A percentile compares a stretch with the other conserved stretches of the same genome.
These are phyloP conservation scores for Dioscorea zingiberensis DNA, from an alignment of 106 monocot genomes.

Conservation along the genomic window DNA sequence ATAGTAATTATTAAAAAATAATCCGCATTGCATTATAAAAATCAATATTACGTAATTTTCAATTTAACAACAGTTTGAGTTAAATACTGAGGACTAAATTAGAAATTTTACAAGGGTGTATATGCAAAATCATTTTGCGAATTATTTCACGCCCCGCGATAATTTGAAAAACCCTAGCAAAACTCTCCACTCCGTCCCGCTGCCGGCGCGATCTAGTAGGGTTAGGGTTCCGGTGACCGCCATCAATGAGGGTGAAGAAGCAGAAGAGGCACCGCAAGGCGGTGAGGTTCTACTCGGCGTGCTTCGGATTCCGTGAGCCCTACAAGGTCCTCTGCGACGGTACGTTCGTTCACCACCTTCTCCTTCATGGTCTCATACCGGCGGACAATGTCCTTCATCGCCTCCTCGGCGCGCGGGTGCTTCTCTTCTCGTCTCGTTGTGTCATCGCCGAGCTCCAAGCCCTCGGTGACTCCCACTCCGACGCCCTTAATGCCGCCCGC, in stretches of 20 bases:
- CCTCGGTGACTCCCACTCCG: conserved; percentile 50
- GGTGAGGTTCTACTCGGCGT: conserved; percentile 74
- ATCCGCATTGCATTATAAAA: no score
- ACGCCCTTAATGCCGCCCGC: conserved; percentile 38
- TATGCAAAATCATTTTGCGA: no score
- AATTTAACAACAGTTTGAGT: no score
- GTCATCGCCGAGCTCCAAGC: conserved; percentile 56
- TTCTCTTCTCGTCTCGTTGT: conserved; percentile 71
- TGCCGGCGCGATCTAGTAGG: background rate
- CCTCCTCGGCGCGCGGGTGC: conserved; percentile 46
- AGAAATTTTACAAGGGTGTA: no score
- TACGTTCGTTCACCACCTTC: conserved; percentile 86
- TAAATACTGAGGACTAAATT: no score
- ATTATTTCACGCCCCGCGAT: no score
- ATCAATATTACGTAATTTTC: no score
- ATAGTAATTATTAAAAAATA: no score
- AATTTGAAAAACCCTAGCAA: no score
- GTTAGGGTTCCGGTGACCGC: background rate
- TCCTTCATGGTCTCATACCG: conserved; percentile 52
- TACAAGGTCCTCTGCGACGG: conserved; percentile 93
- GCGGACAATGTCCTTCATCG: conserved; percentile 54
- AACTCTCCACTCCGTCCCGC: no score
- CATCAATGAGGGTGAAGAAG: conserved; percentile 80
- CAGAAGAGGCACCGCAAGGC: conserved; percentile 77
- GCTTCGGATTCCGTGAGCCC: conserved; percentile 93